Base-by-base conservation (phyloP, 2,329 filamentous ascomycete species). In the Lasiodiplodia hormozganensis region DNA sequence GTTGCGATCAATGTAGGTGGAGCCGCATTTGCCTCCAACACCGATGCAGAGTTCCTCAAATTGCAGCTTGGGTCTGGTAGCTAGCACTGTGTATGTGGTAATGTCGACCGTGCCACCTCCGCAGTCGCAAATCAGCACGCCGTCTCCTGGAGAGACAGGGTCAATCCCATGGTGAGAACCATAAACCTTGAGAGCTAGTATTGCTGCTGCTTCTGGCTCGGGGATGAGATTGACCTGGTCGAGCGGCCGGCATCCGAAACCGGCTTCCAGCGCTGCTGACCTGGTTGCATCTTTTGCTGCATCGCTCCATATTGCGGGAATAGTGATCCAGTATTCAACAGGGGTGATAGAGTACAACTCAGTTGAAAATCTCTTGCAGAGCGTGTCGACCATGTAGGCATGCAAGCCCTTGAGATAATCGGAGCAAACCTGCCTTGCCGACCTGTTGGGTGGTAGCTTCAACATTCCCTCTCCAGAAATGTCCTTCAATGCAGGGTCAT, bases 1-100 rank as follows among this genome's bases (percentile, higher is more conserved):
- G 16, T 74, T 71, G 2, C 78, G 72, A 62, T 81, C 79, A 16
- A 81, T 73, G 10, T 70, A 71, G 4, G 77, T 80, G 1, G 73
- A 75, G 21, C 69, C 69, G n/a, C 66, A 58, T 18, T 65, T 65
- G 4, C 57, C 69, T 10, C 69, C 69, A 7, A 43, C 51, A 3
- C 51, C 49, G 18, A 65, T 16, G 40, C 56, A 62, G 2, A 56
- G 18, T n/a, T 70, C 69, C 14, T 65, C 18, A n/a, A 68, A 67
- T 11, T 49, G 18, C 3, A 70, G 47, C 2, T 36, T 23, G 5
- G 65, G 69, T 12, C 12, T 1, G 25, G 16, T 4, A 16, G 18
- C 16, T 5, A 40, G 7, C 23, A 70, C 54, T 4, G 23, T 40
- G 51, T 68, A 70, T 14, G 69, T 68, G 18, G 69, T 72, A 23